Evolutionary conservation across 495 filamentous ascomycete genomes (phyloP).

Genomic region (Penicillium subrubescens): DNA sequence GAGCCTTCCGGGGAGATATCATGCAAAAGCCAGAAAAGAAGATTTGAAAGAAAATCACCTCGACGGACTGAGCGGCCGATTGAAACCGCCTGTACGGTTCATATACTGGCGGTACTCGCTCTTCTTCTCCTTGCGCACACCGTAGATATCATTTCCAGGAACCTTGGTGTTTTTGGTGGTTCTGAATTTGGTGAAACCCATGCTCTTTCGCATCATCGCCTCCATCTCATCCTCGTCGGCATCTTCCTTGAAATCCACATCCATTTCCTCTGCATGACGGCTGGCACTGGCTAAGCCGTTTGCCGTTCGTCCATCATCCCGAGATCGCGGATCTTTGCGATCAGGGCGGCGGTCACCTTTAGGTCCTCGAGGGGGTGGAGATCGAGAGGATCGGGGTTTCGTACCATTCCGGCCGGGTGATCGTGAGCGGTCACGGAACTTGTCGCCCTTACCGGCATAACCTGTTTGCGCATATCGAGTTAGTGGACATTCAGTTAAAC

Average conservation of each 20-base stretch:
- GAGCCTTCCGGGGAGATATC: neutral
- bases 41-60: conserved; percentile 23
- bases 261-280: conserved; percentile 43
- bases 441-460: conserved; percentile 37
- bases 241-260: conserved; percentile 49
- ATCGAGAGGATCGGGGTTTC: conserved; percentile 28
- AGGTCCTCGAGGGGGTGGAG: conserved; percentile 39
- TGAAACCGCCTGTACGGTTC: conserved; percentile 97
- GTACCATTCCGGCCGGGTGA: conserved; percentile 44
- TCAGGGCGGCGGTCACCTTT: conserved; percentile 37
- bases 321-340: conserved; percentile 34
- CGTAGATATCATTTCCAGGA: conserved; percentile 82
- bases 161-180: conserved; percentile 91
- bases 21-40: neutral
- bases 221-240: conserved; percentile 69
- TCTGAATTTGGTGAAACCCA: conserved; percentile 87
- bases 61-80: conserved; percentile 77
- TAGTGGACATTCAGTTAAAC: neutral
- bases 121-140: conserved; percentile 90
- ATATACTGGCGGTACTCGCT: conserved; percentile 97
- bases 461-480: conserved; percentile 24
- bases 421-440: conserved; percentile 44
- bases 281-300: conserved; percentile 29
- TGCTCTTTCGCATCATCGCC: conserved; percentile 74
- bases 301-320: conserved; percentile 24